Percentiles rank a stretch among this genome's conserved stretches.
Evolutionary conservation across 1,139 yeast genomes (phyloP).

Genomic region (Protomyces inouyei): DNA sequence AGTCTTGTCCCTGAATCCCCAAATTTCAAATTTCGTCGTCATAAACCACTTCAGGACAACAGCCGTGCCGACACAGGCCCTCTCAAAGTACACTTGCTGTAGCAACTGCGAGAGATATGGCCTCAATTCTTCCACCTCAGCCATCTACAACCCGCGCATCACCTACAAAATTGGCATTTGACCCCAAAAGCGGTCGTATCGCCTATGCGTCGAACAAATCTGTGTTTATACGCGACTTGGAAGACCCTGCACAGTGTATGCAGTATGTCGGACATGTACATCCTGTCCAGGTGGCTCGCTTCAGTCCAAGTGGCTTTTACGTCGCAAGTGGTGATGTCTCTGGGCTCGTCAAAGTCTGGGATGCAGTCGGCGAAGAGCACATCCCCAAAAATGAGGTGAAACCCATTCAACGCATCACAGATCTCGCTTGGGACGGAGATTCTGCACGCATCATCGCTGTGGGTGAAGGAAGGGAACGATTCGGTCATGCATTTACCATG

Average conservation of each 20-base stretch:
- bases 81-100: too few species aligned
- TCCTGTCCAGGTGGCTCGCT: conserved; percentile 73
- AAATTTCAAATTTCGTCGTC: too few species aligned
- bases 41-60: too few species aligned
- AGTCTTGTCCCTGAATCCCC: too few species aligned
- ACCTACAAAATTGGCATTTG: conserved; percentile 69
- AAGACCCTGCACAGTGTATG: conserved; percentile 46
- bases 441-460: conserved; percentile 82
- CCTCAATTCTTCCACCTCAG: conserved; percentile 1
- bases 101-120: not conserved
- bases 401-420: conserved; percentile 69
- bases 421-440: conserved; percentile 91
- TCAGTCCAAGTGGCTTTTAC: conserved; percentile 84
- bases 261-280: conserved; percentile 71
- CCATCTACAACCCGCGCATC: conserved; percentile 72
- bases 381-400: conserved; percentile 69
- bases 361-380: conserved; percentile 56
- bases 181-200: conserved; percentile 58
- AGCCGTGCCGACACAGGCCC: too few species aligned
- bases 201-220: conserved; percentile 83
- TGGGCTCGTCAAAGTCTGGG: conserved; percentile 89
- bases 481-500: conserved; percentile 88
- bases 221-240: conserved; percentile 63
- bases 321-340: conserved; percentile 74
- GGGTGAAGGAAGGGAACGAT: conserved; percentile 88